phyloP scores from a whole-genome alignment of 1,284 basidiomycete species.

The Grifola frondosa region DNA sequence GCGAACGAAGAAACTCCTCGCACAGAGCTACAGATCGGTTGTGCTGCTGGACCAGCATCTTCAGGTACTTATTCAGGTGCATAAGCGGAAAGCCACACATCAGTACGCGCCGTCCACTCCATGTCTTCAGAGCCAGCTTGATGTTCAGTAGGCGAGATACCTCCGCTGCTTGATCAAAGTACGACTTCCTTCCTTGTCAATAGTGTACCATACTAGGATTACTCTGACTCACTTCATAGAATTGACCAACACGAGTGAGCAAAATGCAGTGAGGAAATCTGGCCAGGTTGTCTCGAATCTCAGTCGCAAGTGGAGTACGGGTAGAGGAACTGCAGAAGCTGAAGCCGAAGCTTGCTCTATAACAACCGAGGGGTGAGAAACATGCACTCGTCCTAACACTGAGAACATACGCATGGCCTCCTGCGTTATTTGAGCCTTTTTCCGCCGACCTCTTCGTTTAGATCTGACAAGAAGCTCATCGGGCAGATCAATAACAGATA shows the following conservation, averaged over 20 bases:
- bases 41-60: conserved; percentile 79
- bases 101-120: conserved; percentile 64
- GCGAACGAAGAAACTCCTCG: conserved; percentile 75
- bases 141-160: conserved; percentile 79
- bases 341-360: too few species aligned
- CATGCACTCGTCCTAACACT: too few species aligned
- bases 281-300: conserved; percentile 70
- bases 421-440: too few species aligned
- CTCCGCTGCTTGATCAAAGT: conserved; percentile 86
- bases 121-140: conserved; percentile 74
- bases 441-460: too few species aligned
- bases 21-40: conserved; percentile 87
- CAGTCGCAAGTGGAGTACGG: conserved; percentile 63
- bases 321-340: too few species aligned
- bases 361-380: too few species aligned
- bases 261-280: conserved; percentile 87
- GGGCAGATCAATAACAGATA: too few species aligned
- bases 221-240: conserved; percentile 76
- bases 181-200: conserved; percentile 58
- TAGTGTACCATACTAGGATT: conserved; percentile 1
- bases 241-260: conserved; percentile 89
- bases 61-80: conserved; percentile 85
- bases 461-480: too few species aligned
- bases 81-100: conserved; percentile 92
- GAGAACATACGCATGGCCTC: too few species aligned